These are phyloP conservation scores for Piper betle DNA, from an alignment of 164 flowering plant species.

Conservation along the genomic window DNA sequence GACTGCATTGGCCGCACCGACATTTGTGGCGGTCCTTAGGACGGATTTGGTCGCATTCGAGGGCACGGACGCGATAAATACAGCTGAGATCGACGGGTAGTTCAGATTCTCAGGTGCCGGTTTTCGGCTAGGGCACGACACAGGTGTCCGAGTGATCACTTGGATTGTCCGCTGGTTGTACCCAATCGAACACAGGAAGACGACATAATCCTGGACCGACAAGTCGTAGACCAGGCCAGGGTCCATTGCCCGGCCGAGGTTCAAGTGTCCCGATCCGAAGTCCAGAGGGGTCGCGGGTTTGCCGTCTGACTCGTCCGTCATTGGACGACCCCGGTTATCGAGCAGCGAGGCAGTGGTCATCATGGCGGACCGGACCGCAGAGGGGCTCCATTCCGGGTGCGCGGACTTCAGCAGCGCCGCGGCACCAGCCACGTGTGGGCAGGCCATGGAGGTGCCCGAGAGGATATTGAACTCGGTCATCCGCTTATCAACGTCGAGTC, in stretches of 20 bases:
- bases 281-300: conserved; percentile 48
- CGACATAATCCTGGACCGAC: conserved; percentile 36
- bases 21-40: conserved; percentile 59
- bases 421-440: conserved; percentile 79
- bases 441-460: conserved; percentile 83
- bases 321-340: conserved; percentile 25
- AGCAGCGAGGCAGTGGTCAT: conserved; percentile 55
- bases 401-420: conserved; percentile 76
- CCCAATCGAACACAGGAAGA: conserved; percentile 53
- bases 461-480: conserved; percentile 68
- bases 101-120: conserved; percentile 55
- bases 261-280: conserved; percentile 57
- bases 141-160: conserved; percentile 44
- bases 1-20: conserved; percentile 45
- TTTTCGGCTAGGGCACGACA: conserved; percentile 31
- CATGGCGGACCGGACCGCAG: conserved; percentile 67
- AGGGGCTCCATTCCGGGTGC: conserved; percentile 75
- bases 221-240: conserved; percentile 74
- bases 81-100: conserved; percentile 64
- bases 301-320: conserved; percentile 62
- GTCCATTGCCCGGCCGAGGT: conserved; percentile 57
- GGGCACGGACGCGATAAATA: conserved; percentile 20
- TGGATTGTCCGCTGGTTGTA: conserved; percentile 48
- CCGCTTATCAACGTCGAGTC: conserved; percentile 39
- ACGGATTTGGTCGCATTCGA: conserved; percentile 34